These are phyloP conservation scores for Penicillium coffeae DNA, from an alignment of 495 filamentous ascomycete genomes.

Conservation along the genomic window DNA sequence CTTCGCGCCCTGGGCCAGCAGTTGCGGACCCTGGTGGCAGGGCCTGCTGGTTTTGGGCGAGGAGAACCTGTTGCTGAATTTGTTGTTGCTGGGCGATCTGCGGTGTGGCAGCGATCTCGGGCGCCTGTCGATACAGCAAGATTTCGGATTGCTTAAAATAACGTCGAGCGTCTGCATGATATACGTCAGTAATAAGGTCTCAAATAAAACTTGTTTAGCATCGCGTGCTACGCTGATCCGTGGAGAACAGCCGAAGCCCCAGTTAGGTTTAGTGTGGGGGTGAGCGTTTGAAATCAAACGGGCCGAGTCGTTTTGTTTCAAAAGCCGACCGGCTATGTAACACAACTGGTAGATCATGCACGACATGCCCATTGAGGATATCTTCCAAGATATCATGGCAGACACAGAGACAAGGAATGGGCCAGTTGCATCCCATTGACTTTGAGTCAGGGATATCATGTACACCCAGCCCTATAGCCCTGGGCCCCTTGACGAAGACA, in stretches of 20 bases:
- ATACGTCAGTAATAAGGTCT: constrained; percentile 1
- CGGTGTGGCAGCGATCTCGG: constrained; percentile 53
- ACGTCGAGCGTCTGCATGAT: constrained; percentile 72
- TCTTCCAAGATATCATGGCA: too few species aligned
- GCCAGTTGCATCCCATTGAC: too few species aligned
- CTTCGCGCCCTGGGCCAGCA: constrained; percentile 37
- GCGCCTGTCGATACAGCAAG: constrained; percentile 91
- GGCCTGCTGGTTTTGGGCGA: constrained; percentile 34
- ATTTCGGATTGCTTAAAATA: constrained; percentile 99
- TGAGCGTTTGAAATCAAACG: constrained; percentile 15
- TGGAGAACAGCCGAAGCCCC: constrained; percentile 17
- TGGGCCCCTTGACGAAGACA: too few species aligned
- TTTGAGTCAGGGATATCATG: too few species aligned
- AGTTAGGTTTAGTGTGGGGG: constrained; percentile 39
- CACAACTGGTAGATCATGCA: constrained; percentile 2
- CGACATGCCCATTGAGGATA: neutral
- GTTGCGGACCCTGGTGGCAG: constrained; percentile 40
- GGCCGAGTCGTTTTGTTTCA: constrained; percentile 23
- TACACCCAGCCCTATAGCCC: too few species aligned
- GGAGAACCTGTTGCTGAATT: constrained; percentile 42
- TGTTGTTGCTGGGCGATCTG: constrained; percentile 45
- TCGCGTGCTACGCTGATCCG: neutral
- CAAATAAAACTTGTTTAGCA: neutral
- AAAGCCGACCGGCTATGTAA: constrained; percentile 38
- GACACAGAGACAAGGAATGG: too few species aligned